These are phyloP conservation scores for Fomitopsis palustris DNA, from an alignment of 1,284 basidiomycete species.

Conservation along the genomic window DNA sequence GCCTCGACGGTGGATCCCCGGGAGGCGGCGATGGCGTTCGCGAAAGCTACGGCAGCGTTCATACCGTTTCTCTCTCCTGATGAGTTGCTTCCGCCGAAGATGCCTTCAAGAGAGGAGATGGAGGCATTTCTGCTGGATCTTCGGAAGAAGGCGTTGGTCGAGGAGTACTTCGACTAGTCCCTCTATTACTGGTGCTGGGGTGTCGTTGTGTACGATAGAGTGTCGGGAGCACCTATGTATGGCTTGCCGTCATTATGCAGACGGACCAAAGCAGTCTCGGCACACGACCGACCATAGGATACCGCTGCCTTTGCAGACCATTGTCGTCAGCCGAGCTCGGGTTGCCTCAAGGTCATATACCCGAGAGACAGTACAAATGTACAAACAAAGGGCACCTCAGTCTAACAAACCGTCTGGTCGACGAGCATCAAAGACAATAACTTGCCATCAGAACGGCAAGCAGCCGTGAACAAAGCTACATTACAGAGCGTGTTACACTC, in stretches of 20 bases:
- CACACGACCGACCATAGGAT: too few relatives aligned
- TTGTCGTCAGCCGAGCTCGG: too few relatives aligned
- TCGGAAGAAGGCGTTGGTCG: conserved; percentile 80
- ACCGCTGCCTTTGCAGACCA: too few relatives aligned
- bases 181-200: neutral
- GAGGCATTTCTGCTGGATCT: conserved; percentile 74
- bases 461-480: neutral
- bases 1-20: conserved; percentile 16
- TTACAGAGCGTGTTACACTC: neutral
- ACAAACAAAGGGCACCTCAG: too few relatives aligned
- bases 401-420: too few relatives aligned
- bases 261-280: neutral
- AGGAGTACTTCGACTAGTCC: conserved; percentile 65
- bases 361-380: too few relatives aligned
- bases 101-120: conserved; percentile 78
- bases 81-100: conserved; percentile 69
- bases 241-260: neutral
- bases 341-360: too few relatives aligned
- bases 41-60: conserved; percentile 61
- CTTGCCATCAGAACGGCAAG: too few relatives aligned
- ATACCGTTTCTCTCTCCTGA: conserved; percentile 75
- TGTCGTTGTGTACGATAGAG: neutral
- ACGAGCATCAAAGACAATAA: too few relatives aligned
- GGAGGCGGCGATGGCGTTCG: conserved; percentile 44
- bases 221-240: too few relatives aligned